phyloP scores from a whole-genome alignment of 1,284 basidiomycete species.

The Trichosporon sp. region DNA sequence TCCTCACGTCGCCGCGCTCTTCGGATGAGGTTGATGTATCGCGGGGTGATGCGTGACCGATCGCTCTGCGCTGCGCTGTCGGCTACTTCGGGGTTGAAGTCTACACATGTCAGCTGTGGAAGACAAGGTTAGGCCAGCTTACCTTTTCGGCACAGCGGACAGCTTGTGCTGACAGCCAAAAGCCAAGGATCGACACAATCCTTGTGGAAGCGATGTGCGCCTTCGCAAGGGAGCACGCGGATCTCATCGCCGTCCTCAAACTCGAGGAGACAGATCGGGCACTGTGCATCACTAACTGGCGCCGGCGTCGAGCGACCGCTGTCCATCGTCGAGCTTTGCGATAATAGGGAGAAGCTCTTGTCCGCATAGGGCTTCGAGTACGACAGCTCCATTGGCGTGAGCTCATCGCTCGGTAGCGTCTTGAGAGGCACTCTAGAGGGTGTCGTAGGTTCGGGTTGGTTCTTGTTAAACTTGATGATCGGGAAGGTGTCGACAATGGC shows the following conservation, averaged over 20 bases:
- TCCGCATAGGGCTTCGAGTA: neutral
- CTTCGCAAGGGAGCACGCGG: conserved; percentile 83
- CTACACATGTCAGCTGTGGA: conserved; percentile 33
- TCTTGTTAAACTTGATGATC: conserved; percentile 74
- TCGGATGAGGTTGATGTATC: conserved; percentile 54
- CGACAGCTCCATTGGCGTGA: conserved; percentile 6
- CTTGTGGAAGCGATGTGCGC: conserved; percentile 83
- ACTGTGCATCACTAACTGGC: conserved; percentile 65
- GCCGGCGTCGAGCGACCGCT: conserved; percentile 21
- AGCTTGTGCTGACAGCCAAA: conserved; percentile 82
- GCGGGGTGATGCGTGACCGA: conserved; percentile 33
- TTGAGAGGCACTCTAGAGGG: neutral
- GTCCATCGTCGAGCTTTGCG: conserved; percentile 16
- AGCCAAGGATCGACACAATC: conserved; percentile 61
- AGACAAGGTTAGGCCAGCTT: conserved; percentile 35
- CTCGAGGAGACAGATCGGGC: conserved; percentile 89
- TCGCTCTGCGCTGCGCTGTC: conserved; percentile 19
- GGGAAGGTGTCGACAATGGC: conserved; percentile 94
- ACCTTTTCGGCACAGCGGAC: conserved; percentile 89
- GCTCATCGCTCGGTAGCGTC: conserved; percentile 1
- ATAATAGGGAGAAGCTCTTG: conserved; percentile 3
- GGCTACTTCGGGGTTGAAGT: conserved; percentile 48
- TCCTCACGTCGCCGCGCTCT: conserved; percentile 38
- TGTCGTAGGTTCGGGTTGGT: neutral
- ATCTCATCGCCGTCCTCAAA: conserved; percentile 91